Base-by-base conservation (phyloP, 768 basidiomycete species). In the Termitomyces sp. region DNA sequence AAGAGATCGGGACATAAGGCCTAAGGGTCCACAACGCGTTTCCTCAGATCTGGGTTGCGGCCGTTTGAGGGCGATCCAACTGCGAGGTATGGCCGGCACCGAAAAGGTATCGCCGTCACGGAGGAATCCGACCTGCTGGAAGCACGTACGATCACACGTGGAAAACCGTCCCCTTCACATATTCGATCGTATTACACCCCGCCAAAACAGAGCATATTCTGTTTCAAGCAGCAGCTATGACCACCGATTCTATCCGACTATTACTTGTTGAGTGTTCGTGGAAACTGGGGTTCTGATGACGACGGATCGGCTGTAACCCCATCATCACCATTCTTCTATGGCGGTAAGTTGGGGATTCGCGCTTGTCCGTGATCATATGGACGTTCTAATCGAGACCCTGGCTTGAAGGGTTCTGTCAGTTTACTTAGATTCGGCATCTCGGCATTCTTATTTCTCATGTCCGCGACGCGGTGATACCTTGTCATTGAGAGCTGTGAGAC, bases 211-310 rank as follows among this genome's bases (percentile, higher is more conserved):
- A 53, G 49, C 58, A 57, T 59, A 53, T 53, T 37, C 55, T 61
- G 63, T 62, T 64, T 60, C 63, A 58, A 53, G 50, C 54, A 57
- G 52, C 58, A 57, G 54, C 44, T 45, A 43, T 45, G 45, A 53
- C 54, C 54, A 58, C 55, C 59, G 59, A 62, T 64, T 62, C 42
- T 58, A 54, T 37, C 56, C 61, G 59, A 61, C 60, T 59, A 60
- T 54, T 55, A 47, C 44, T 49, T 57, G 38, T 44, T 53, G 48
- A 38, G 47, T 51, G 56, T 62, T 63, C 62, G 58, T 59, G 59
- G 56, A 64, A 63, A 54, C 60, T 65, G 62, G 58, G 64, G 55
- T 62, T 63, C 61, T 54, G 49, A 59, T 53, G 56, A 54, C 47
- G 55, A 46, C 53, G 44, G 56, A 64, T 64, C 58, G 56, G 46